Evolutionary conservation across 2,329 filamentous ascomycete species (phyloP).

Genomic region (Pseudogymnoascus verrucosus): DNA sequence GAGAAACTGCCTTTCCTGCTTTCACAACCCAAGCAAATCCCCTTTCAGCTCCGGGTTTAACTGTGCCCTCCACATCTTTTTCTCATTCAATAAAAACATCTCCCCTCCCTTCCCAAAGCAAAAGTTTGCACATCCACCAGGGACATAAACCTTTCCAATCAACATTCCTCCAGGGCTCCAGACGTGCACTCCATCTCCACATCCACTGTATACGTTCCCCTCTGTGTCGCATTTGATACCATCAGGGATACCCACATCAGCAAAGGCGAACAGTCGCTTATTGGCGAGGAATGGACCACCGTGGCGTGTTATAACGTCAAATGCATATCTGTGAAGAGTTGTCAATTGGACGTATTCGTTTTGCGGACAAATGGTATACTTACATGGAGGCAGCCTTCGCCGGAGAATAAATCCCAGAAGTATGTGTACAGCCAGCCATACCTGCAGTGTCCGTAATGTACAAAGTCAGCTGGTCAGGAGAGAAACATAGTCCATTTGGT

Average conservation of each 20-base stretch:
- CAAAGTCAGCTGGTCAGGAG: conserved; percentile 41
- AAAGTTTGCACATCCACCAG: conserved; percentile 23
- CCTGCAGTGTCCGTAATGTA: conserved; percentile 51
- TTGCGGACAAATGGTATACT: not conserved
- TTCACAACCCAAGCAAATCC: conserved; percentile 15
- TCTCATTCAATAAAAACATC: conserved; percentile 23
- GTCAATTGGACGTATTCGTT: not conserved
- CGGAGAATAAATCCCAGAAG: conserved; percentile 11
- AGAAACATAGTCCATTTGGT: conserved; percentile 52
- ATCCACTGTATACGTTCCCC: conserved; percentile 49
- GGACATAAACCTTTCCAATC: conserved; percentile 40
- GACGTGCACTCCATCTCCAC: conserved; percentile 46
- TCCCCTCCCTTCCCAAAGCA: conserved; percentile 24
- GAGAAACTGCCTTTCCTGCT: not conserved
- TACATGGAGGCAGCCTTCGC: conserved; percentile 14
- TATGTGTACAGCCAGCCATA: conserved; percentile 20
- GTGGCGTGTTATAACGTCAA: conserved; percentile 15
- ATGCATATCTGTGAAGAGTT: conserved; percentile 17
- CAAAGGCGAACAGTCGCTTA: conserved; percentile 45
- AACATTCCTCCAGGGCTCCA: conserved; percentile 42
- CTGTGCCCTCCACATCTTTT: conserved; percentile 20
- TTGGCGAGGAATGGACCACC: conserved; percentile 19
- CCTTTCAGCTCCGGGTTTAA: conserved; percentile 15
- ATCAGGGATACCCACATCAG: conserved; percentile 47
- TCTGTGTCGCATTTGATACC: conserved; percentile 47